Evolutionary conservation across 2,329 filamentous ascomycete genomes (phyloP).

Genomic region (Fusarium nanum): DNA sequence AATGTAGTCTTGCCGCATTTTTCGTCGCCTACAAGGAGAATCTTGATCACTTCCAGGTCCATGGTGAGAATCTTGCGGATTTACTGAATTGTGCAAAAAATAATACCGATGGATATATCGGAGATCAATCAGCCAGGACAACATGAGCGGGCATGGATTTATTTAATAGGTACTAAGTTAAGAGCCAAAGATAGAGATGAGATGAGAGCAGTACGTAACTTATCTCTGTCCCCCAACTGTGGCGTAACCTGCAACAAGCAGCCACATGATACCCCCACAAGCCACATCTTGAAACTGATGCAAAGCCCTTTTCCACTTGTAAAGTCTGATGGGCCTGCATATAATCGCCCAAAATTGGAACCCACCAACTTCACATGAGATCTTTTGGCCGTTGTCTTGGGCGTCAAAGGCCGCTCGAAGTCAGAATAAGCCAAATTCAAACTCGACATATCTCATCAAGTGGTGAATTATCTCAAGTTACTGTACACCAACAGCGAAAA

Average conservation of each 20-base stretch:
- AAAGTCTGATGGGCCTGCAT: constrained; percentile 40
- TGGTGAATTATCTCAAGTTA: constrained; percentile 36
- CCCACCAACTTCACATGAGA: constrained; percentile 48
- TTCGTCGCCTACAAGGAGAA: constrained; percentile 69
- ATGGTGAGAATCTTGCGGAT: constrained; percentile 46
- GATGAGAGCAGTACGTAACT: constrained; percentile 44
- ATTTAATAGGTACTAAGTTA: constrained; percentile 4
- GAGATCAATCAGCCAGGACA: no score
- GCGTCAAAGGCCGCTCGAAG: constrained; percentile 44
- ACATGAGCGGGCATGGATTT: constrained; percentile 17
- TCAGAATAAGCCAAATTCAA: constrained; percentile 28
- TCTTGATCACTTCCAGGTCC: constrained; percentile 62
- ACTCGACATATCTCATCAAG: constrained; percentile 32
- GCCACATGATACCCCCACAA: constrained; percentile 22
- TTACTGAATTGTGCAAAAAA: background rate
- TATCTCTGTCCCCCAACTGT: constrained; percentile 38
- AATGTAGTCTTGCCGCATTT: constrained; percentile 71
- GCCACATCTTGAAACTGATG: constrained; percentile 38
- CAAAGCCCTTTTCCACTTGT: constrained; percentile 43
- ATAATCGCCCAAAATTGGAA: constrained; percentile 42
- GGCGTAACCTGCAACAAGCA: constrained; percentile 18
- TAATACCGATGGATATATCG: background rate
- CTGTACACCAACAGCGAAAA: constrained; percentile 27
- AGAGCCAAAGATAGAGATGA: constrained; percentile 36
- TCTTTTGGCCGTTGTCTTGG: constrained; percentile 42